A percentile compares a stretch with the other conserved stretches of the same genome.
phyloP scores from a whole-genome alignment of 129 eudicot genomes.

The Chrysanthemum seticuspe region DNA sequence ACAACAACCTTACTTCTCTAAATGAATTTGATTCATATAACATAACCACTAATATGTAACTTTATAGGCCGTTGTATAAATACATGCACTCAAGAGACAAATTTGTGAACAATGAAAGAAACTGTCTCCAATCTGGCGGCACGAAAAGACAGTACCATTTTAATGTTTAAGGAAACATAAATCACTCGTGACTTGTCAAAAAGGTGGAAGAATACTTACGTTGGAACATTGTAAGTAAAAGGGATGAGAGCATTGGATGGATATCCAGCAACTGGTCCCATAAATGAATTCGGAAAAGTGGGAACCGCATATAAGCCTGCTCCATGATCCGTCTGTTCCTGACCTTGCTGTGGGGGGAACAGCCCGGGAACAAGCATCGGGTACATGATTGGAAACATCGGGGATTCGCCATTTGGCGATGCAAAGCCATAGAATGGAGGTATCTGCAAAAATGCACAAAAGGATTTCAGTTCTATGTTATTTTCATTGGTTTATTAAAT shows the following conservation, averaged over 20 bases:
- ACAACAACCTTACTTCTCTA: too few relatives aligned
- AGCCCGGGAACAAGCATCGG: constrained; percentile 69
- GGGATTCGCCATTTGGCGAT: constrained; percentile 53
- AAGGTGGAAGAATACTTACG: constrained; percentile 51
- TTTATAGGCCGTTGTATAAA: constrained; percentile 68
- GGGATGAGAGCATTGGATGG: constrained; percentile 84
- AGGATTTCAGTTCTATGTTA: background rate
- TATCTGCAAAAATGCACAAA: constrained; percentile 40
- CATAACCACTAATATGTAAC: background rate
- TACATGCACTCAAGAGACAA: constrained; percentile 66
- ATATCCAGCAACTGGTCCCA: constrained; percentile 57
- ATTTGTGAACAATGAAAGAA: constrained; percentile 47
- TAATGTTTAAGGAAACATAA: background rate
- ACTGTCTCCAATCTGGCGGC: background rate
- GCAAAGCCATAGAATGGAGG: constrained; percentile 50
- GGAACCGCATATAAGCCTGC: constrained; percentile 95
- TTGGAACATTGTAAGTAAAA: constrained; percentile 79
- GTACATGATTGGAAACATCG: constrained; percentile 64
- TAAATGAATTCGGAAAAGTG: constrained; percentile 48
- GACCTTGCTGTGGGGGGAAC: constrained; percentile 58
- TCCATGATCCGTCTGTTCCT: constrained; percentile 75
- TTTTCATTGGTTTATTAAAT: background rate
- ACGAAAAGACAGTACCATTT: background rate
- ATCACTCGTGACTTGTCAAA: background rate
- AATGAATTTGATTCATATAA: too few relatives aligned